These are phyloP conservation scores for Coemansia sp. DNA, from an alignment of 192 early-diverging fungal species.

Conservation along the genomic window DNA sequence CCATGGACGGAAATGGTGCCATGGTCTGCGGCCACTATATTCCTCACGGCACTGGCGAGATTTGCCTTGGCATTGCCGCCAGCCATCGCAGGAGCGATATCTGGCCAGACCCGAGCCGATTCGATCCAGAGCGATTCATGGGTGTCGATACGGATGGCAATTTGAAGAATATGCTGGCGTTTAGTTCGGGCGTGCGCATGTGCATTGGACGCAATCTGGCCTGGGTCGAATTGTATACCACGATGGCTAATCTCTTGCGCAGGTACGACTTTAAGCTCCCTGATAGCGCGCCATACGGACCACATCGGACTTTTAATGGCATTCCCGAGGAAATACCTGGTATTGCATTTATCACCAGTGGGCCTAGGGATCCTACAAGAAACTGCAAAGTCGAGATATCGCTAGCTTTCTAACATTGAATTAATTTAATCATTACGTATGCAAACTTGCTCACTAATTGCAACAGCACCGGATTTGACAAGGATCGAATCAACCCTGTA, in stretches of 20 bases:
- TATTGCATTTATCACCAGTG: constrained; percentile 19
- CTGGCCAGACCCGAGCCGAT: constrained; percentile 23
- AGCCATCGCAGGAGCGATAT: constrained; percentile 22
- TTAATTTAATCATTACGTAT: not conserved
- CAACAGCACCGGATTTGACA: no score
- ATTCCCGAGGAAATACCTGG: constrained; percentile 19
- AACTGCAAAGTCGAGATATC: constrained; percentile 30
- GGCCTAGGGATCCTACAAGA: constrained; percentile 12
- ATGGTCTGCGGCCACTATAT: constrained; percentile 20
- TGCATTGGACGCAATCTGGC: constrained; percentile 47
- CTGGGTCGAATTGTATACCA: constrained; percentile 37
- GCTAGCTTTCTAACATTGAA: not conserved
- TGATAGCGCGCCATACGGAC: constrained; percentile 22
- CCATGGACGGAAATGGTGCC: not conserved
- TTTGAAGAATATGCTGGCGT: constrained; percentile 23
- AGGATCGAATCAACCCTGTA: no score
- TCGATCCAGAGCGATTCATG: constrained; percentile 44
- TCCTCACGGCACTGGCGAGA: constrained; percentile 7
- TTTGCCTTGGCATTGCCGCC: constrained; percentile 28
- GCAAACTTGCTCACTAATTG: no score
- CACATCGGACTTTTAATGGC: not conserved
- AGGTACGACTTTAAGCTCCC: constrained; percentile 28
- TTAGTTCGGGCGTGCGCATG: constrained; percentile 37
- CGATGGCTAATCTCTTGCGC: constrained; percentile 45
- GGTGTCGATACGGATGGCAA: constrained; percentile 6